These are phyloP conservation scores for Nymphaea colorata DNA, from an alignment of 164 flowering plant species.

Conservation along the genomic window DNA sequence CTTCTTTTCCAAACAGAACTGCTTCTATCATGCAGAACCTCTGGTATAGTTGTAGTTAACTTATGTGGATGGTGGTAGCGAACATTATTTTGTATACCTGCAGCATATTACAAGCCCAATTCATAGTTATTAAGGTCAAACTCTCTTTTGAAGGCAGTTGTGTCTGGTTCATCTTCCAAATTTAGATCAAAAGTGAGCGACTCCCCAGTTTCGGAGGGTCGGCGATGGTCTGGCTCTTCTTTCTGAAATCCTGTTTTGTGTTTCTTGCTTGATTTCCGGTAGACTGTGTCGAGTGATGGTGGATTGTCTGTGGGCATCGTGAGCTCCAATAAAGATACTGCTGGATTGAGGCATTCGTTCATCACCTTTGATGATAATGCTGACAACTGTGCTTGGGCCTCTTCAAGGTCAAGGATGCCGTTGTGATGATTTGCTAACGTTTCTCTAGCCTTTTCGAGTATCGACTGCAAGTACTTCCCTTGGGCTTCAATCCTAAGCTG, in stretches of 20 bases:
- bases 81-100: too few relatives aligned
- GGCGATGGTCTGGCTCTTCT: neutral
- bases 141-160: neutral
- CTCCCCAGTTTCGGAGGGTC: neutral
- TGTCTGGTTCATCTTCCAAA: neutral
- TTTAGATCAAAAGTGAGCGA: neutral
- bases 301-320: neutral
- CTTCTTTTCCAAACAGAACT: too few relatives aligned
- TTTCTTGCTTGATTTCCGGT: neutral
- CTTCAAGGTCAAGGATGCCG: conserved; percentile 1
- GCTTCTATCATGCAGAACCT: too few relatives aligned
- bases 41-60: too few relatives aligned
- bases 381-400: conserved; percentile 2
- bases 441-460: conserved; percentile 2
- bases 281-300: neutral
- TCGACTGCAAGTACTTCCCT: conserved; percentile 4
- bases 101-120: neutral
- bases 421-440: conserved; percentile 1
- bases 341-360: conserved; percentile 1
- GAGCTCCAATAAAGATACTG: neutral
- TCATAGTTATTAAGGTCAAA: conserved; percentile 2
- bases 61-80: too few relatives aligned
- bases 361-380: neutral
- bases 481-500: conserved; percentile 2
- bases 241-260: neutral